Base-by-base conservation (phyloP, 108 stramenopile species). In the Pseudonitzschia delicatissima region DNA sequence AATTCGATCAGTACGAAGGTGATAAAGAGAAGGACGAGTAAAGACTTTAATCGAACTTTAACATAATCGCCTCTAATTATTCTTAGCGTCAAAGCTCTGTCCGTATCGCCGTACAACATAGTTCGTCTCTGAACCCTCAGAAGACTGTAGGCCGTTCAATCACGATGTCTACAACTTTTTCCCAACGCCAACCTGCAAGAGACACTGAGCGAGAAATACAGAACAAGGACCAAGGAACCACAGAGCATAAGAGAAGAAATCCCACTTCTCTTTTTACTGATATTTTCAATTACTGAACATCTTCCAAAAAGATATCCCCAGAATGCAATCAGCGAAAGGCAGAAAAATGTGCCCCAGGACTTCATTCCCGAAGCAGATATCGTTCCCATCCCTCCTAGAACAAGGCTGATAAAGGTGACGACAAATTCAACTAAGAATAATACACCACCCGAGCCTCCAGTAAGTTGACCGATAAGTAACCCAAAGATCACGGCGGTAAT, bases 361-460 rank as follows among this genome's bases (percentile, higher is more conserved):
- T 86, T 82, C 50, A 86, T 68, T 8, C 83, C 80, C 18, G 64
- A 59, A 12, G 85, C 59, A 1, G 85, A 83, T 7, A 90, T 72
- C 3, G 85, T 84, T 31, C 75, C 83, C 2, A 79, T 83, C 7
- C 88, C 88, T n/a, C 85, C 88, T 15, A 90, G 66, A 37, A 86
- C 11, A 23, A 90, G 63, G 48, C 80, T 77, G 25, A 86, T 71
- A 6, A 83, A 70, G 20, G 81, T 83, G 11, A 90, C 82, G 27
- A 84, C 77, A 58, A 90, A 86, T 51, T 90, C 85, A 18, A 79
- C 88, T 34, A 90, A 62, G 49, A 90, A 90, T 45, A 83, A 50
- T 12, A 77, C 64, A 9, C 88, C 88, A 42, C 88, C 88, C 27
- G 88, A 90, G 47, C 80, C 72, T 1, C 88, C 88, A 11, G 86